These are phyloP conservation scores for Acer yangbiense DNA, from an alignment of 345 rosid species.

Conservation along the genomic window DNA sequence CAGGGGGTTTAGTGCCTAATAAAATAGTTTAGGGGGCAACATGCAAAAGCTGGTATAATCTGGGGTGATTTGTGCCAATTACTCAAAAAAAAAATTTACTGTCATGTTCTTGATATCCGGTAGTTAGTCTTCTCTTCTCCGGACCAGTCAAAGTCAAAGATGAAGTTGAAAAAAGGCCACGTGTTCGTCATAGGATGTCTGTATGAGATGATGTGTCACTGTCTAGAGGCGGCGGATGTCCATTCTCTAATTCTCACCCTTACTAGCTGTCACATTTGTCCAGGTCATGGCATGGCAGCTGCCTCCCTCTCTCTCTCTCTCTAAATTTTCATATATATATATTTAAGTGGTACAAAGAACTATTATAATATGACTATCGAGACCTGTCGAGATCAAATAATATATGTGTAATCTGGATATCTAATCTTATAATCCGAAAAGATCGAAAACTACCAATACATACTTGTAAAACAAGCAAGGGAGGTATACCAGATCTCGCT, in stretches of 20 bases:
- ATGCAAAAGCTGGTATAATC: too few species aligned
- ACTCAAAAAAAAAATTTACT: background rate
- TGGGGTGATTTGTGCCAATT: too few species aligned
- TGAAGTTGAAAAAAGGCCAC: background rate
- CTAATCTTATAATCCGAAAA: too few species aligned
- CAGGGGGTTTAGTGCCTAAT: too few species aligned
- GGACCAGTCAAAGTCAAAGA: conserved; percentile 10
- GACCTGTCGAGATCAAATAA: too few species aligned
- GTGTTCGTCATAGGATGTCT: background rate
- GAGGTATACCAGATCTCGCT: too few species aligned
- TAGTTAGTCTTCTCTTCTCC: background rate
- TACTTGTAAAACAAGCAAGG: too few species aligned
- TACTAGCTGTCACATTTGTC: conserved; percentile 5
- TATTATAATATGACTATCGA: too few species aligned
- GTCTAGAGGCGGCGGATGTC: conserved; percentile 20
- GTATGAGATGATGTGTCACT: background rate
- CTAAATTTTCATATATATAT: background rate
- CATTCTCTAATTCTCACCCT: background rate
- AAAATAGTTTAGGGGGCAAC: too few species aligned
- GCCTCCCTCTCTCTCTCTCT: background rate
- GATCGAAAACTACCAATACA: too few species aligned
- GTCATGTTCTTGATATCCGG: background rate
- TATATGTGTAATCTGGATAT: too few species aligned
- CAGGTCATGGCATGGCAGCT: background rate
- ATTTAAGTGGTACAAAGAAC: too few species aligned